Percentiles rank a stretch among this genome's conserved stretches.
Evolutionary conservation across 257 asterid genomes (phyloP).

Genomic region (Marsdenia floribunda): DNA sequence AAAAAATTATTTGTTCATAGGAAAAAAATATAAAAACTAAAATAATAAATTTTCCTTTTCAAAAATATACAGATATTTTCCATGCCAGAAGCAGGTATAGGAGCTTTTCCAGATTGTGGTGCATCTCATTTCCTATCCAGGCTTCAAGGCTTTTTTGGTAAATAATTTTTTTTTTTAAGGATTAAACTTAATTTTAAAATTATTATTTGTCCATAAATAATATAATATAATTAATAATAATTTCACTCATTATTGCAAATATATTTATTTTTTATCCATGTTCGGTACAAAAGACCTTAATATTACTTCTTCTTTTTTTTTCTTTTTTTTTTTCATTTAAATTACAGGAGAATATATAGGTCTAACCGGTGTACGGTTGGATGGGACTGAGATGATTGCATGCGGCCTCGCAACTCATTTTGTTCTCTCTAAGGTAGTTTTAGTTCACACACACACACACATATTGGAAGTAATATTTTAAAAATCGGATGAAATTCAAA

Average conservation of each 20-base stretch:
- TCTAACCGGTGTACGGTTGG: constrained; percentile 17
- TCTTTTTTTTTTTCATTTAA: no score
- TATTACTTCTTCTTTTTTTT: no score
- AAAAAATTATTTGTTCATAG: no score
- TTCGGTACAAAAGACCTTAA: no score
- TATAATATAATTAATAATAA: no score
- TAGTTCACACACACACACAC: no score
- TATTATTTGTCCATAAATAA: no score
- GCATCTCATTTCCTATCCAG: constrained; percentile 29
- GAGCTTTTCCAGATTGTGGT: constrained; percentile 23
- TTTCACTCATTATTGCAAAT: no score
- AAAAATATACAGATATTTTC: constrained; percentile 15
- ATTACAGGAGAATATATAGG: constrained; percentile 26
- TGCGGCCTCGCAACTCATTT: constrained; percentile 36
- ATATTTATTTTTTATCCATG: no score
- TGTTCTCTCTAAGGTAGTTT: constrained; percentile 26
- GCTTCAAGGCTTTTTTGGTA: constrained; percentile 26
- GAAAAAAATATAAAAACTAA: no score
- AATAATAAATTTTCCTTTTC: not conserved
- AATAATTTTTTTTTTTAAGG: not conserved
- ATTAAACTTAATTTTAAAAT: not conserved
- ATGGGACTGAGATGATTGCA: constrained; percentile 27
- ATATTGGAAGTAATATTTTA: no score
- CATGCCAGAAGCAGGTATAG: constrained; percentile 27
- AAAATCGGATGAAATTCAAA: no score